phyloP scores from a whole-genome alignment of 306 rosid genomes.

The Castanea mollissima region DNA sequence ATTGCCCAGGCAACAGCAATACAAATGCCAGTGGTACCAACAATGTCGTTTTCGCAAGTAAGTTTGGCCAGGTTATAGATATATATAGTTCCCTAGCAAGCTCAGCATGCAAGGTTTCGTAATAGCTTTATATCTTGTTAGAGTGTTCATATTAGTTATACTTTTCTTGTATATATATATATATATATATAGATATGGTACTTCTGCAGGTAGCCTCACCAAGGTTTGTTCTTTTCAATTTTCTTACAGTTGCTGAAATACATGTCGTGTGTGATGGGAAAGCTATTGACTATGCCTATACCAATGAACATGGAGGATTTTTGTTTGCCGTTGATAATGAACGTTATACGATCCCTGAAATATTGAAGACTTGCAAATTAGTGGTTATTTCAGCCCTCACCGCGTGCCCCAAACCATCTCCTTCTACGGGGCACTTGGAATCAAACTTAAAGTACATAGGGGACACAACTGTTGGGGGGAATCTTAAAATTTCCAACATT shows the following conservation, averaged over 20 bases:
- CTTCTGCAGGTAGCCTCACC: background rate
- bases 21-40: slow-evolving; percentile 23
- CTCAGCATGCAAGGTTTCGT: too few species aligned
- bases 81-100: too few species aligned
- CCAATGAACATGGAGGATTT: slow-evolving; percentile 20
- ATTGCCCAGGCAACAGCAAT: slow-evolving; percentile 30
- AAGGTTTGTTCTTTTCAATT: background rate
- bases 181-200: too few species aligned
- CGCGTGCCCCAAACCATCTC: slow-evolving; percentile 18
- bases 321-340: slow-evolving; percentile 24
- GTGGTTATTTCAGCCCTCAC: slow-evolving; percentile 32
- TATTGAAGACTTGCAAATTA: slow-evolving; percentile 22
- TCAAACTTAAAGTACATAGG: slow-evolving; percentile 12
- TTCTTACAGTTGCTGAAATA: slow-evolving; percentile 28
- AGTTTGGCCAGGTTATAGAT: background rate
- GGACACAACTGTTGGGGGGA: slow-evolving; percentile 16
- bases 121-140: too few species aligned
- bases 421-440: slow-evolving; percentile 15
- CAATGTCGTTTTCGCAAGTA: slow-evolving; percentile 35
- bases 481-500: slow-evolving; percentile 11
- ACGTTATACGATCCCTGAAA: slow-evolving; percentile 1
- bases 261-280: slow-evolving; percentile 32
- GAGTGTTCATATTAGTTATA: too few species aligned
- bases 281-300: slow-evolving; percentile 20
- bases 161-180: too few species aligned